Evolutionary conservation across 129 eudicot species (phyloP).

Genomic region (Flaveria trinervia): DNA sequence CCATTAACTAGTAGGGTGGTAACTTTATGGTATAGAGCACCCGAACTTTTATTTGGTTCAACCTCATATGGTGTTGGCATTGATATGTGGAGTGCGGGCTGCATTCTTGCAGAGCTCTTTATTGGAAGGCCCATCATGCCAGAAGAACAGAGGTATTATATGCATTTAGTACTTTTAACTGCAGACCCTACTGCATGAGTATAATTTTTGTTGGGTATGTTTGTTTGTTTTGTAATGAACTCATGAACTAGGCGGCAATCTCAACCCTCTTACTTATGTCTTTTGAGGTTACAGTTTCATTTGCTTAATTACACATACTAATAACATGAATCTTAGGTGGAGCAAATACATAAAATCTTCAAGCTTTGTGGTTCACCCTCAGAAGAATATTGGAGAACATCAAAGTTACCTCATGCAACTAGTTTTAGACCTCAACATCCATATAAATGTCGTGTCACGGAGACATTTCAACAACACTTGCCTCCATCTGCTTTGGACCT

Average conservation of each 20-base stretch:
- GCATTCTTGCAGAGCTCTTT: slow-evolving; percentile 89
- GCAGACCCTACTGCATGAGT: neutral
- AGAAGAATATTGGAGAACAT: slow-evolving; percentile 74
- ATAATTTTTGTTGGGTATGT: no score
- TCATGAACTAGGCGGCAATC: no score
- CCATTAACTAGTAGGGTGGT: slow-evolving; percentile 91
- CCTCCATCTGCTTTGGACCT: slow-evolving; percentile 76
- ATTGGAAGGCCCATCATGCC: slow-evolving; percentile 90
- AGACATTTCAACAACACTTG: slow-evolving; percentile 69
- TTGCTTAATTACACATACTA: neutral
- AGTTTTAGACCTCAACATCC: slow-evolving; percentile 74
- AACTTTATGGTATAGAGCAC: slow-evolving; percentile 95
- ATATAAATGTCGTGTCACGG: slow-evolving; percentile 57
- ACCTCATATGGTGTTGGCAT: slow-evolving; percentile 76
- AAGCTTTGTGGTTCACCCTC: slow-evolving; percentile 98
- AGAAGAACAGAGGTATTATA: slow-evolving; percentile 84
- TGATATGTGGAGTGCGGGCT: slow-evolving; percentile 96
- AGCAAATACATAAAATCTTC: slow-evolving; percentile 94
- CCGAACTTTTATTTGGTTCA: slow-evolving; percentile 90
- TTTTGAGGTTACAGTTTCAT: neutral
- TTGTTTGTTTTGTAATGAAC: neutral
- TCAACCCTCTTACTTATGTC: neutral
- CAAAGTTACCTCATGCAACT: slow-evolving; percentile 74
- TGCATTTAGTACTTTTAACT: neutral
- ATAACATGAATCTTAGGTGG: slow-evolving; percentile 58